Percentiles rank a stretch among this genome's conserved stretches.
Evolutionary conservation across 2,329 filamentous ascomycete species (phyloP).

Genomic region (Celoporthe dispersa): DNA sequence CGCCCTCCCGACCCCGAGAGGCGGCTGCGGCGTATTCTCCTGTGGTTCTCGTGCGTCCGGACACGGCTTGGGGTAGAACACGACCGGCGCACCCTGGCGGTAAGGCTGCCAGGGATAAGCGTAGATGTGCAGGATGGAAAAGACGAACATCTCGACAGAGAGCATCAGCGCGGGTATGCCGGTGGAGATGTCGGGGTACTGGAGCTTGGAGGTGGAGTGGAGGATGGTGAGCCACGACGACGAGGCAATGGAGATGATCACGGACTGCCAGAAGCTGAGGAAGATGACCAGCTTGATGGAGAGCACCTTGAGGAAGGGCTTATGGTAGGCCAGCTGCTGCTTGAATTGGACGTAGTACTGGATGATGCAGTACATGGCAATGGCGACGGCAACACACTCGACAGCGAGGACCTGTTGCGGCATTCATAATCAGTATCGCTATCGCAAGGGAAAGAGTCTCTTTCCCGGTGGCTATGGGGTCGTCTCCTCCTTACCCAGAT

Average conservation of each 20-base stretch:
- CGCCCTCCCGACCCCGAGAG: slow-evolving; percentile 69
- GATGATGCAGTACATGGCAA: slow-evolving; percentile 88
- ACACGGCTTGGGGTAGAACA: slow-evolving; percentile 54
- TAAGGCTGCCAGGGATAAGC: slow-evolving; percentile 82
- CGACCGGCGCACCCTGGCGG: slow-evolving; percentile 47
- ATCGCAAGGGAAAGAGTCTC: background rate
- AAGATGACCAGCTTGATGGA: slow-evolving; percentile 93
- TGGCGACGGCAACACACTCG: slow-evolving; percentile 72
- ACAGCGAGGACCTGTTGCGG: slow-evolving; percentile 62
- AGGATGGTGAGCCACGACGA: slow-evolving; percentile 63
- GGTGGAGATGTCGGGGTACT: slow-evolving; percentile 77
- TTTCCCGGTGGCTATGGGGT: too few relatives aligned
- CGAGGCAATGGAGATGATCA: slow-evolving; percentile 55
- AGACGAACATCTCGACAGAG: slow-evolving; percentile 84
- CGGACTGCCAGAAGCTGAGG: slow-evolving; percentile 83
- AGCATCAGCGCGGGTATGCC: slow-evolving; percentile 79
- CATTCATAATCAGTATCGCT: background rate
- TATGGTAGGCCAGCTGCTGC: slow-evolving; percentile 68
- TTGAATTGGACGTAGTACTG: slow-evolving; percentile 85
- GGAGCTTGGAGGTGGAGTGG: slow-evolving; percentile 62
- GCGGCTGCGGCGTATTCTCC: slow-evolving; percentile 52
- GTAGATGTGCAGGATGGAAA: slow-evolving; percentile 78
- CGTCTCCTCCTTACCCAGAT: slow-evolving; percentile 66
- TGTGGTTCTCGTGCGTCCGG: slow-evolving; percentile 44
- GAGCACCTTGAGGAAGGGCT: slow-evolving; percentile 77